Evolutionary conservation across 2,329 filamentous ascomycete genomes (phyloP), one percentile per base, ranked within the genome.

Genomic region (Ophiostoma sp.): DNA sequence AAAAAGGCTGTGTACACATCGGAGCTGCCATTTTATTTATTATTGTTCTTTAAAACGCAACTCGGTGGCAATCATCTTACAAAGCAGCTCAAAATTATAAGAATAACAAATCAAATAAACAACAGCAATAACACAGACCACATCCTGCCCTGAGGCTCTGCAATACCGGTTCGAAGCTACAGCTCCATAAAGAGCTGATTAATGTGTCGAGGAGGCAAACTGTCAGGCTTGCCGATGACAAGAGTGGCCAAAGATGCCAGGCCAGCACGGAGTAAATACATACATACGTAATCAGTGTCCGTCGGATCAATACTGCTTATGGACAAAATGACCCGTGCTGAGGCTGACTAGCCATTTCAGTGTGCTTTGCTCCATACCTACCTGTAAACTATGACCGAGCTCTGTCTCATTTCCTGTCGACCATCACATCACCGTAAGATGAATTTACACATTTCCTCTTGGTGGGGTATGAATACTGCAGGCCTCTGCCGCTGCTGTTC

Each of bases 171-270:
- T 52, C 17, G 17, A 2, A 52, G 20, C 3, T 41, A 13, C 39
- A 15, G 39, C 39, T 41, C 39, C 10, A 10, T 41, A 3, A 41
- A 13, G 48, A 52, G 48, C 52, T 57, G 52, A 31, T 4, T 3
- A 57, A 57, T 27, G 52, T 11, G 52, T 23, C 52, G 2, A 48
- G 17, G 44, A 48, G 44, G 44, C 44, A 48, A 48, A 31, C 52
- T 27, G 23, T 13, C 52, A 57, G 52, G 27, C 52, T 10, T 17
- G 52, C 52, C 52, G n/a, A 54, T 54, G 52, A 54, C n/a, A 27
- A 54, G 52, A 57, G 52, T 57, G 52, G 52, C 52, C 27, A 57
- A 15, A 13, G 52, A 27, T 57, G 52, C n/a, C n/a, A 54, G 48
- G 52, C n/a, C n/a, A 54, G 48, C 6, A 57, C 39, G 15, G 13